These are phyloP conservation scores for Tuber aestivum DNA, from an alignment of 495 filamentous ascomycete genomes.

Conservation along the genomic window DNA sequence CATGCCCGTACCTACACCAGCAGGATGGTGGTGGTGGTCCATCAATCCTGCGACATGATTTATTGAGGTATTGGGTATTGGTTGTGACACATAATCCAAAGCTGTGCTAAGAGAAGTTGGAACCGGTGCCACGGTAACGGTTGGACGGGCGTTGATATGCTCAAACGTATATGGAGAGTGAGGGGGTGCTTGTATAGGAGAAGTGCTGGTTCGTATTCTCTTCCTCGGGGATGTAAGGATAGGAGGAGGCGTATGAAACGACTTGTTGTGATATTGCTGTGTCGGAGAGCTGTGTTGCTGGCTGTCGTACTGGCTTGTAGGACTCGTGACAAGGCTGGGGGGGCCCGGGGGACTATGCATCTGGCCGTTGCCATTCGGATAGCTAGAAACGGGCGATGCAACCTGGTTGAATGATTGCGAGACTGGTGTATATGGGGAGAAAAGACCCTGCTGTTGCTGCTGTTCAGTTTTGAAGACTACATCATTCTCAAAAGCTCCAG, in stretches of 20 bases:
- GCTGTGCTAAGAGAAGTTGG: conserved; percentile 34
- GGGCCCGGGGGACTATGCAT: conserved; percentile 38
- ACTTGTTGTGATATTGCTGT: conserved; percentile 32
- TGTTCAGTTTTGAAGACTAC: conserved; percentile 33
- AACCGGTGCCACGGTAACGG: conserved; percentile 31
- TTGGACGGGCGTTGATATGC: conserved; percentile 32
- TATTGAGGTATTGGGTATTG: conserved; percentile 28
- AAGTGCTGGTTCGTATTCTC: conserved; percentile 39
- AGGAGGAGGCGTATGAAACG: conserved; percentile 36
- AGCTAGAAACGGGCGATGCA: conserved; percentile 31
- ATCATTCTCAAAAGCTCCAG: conserved; percentile 29
- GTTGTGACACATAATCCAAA: conserved; percentile 27
- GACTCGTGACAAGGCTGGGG: conserved; percentile 24
- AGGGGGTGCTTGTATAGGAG: conserved; percentile 37
- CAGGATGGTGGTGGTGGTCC: conserved; percentile 19
- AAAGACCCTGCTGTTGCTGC: conserved; percentile 24
- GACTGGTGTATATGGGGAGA: conserved; percentile 32
- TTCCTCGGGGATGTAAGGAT: conserved; percentile 38
- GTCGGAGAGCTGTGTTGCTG: conserved; percentile 36
- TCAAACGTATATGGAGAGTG: conserved; percentile 35
- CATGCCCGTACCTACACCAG: conserved; percentile 33
- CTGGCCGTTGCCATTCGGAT: conserved; percentile 28
- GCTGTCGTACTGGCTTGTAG: conserved; percentile 29
- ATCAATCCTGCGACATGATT: conserved; percentile 32
- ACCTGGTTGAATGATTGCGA: conserved; percentile 32